Evolutionary conservation across 164 flowering plant genomes (phyloP).

Genomic region (Houttuynia cordata): DNA sequence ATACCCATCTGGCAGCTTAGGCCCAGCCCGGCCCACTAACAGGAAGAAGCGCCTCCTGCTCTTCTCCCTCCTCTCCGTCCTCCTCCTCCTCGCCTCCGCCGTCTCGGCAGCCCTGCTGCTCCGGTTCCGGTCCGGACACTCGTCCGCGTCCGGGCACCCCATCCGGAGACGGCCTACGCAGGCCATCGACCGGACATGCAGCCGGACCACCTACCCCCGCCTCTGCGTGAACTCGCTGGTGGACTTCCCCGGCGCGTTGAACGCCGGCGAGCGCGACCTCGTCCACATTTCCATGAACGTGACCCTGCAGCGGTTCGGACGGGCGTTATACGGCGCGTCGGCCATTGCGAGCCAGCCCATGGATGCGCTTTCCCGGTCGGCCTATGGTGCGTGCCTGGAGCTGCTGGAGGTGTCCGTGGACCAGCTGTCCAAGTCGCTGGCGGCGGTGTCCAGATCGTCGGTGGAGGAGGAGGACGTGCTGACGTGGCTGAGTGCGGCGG

Average conservation of each 20-base stretch:
- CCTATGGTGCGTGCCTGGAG: constrained; percentile 80
- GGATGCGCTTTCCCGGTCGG: constrained; percentile 49
- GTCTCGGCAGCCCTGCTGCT: constrained; percentile 35
- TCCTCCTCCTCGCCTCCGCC: constrained; percentile 40
- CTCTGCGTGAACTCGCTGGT: constrained; percentile 70
- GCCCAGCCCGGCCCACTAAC: background rate
- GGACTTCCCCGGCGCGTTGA: constrained; percentile 58
- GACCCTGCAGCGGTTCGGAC: constrained; percentile 52
- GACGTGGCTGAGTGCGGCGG: constrained; percentile 92
- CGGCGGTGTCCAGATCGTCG: constrained; percentile 13
- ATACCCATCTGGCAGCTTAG: no score
- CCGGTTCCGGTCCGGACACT: constrained; percentile 7
- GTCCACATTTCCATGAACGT: constrained; percentile 76
- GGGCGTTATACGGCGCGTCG: constrained; percentile 46
- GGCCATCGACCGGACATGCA: constrained; percentile 59
- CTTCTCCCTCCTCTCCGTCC: constrained; percentile 21
- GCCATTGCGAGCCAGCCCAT: constrained; percentile 30
- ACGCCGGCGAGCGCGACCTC: constrained; percentile 52
- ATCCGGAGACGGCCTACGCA: constrained; percentile 34
- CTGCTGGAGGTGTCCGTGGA: constrained; percentile 66
- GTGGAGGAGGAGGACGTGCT: constrained; percentile 35
- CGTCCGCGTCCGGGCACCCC: constrained; percentile 1
- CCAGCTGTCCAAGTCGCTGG: constrained; percentile 46
- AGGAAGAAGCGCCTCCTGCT: constrained; percentile 31
- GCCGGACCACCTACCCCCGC: constrained; percentile 43